Base-by-base conservation (phyloP, 2,329 filamentous ascomycete species). In the Cryphonectria radicalis region DNA sequence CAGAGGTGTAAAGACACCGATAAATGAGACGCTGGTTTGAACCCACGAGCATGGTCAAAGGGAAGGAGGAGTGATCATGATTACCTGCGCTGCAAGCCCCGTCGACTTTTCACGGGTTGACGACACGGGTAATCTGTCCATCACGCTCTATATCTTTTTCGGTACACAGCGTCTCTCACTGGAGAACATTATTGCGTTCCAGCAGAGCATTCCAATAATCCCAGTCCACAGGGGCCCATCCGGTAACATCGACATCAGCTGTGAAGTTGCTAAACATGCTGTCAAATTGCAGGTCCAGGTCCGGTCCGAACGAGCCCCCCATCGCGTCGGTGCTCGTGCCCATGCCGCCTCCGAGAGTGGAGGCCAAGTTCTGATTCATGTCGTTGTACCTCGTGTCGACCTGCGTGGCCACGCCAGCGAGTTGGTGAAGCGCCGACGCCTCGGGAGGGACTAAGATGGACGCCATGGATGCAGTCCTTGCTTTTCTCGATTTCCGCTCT, bases 191-290 rank as follows among this genome's bases (percentile, higher is more conserved):
- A 25, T 73, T 72, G 19, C 70, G 70, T 40, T 72, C 70, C 8
- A 73, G n/a, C 42, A 73, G 63, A 42, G 66, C 70, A 37, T 73
- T 68, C 72, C 72, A 73, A 7, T 70, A 72, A 25, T 64, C 70
- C 72, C 72, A 73, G 35, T 73, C 67, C 32, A 73, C 68, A 46
- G 70, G 70, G 1, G 59, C 70, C 67, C 67, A 72, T 4, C 70
- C 72, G 13, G 65, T 66, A 14, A 70, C 42, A 19, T 70, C 72
- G 22, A 72, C 62, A 19, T 73, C 72, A 5, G 64, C 68, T 10
- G 68, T 69, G 59, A 73, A 66, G 14, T 66, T 70, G 53, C 66
- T 65, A 2, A 73, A 70, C 22, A 73, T 73, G 62, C 70, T 63
- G 43, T 73, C 70, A 25, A 70, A 70, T 22, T 64, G 72, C 59